A percentile compares a stretch with the other conserved stretches of the same genome.
phyloP scores from a whole-genome alignment of 352 stramenopile species.

The Phytophthora lateralis region DNA sequence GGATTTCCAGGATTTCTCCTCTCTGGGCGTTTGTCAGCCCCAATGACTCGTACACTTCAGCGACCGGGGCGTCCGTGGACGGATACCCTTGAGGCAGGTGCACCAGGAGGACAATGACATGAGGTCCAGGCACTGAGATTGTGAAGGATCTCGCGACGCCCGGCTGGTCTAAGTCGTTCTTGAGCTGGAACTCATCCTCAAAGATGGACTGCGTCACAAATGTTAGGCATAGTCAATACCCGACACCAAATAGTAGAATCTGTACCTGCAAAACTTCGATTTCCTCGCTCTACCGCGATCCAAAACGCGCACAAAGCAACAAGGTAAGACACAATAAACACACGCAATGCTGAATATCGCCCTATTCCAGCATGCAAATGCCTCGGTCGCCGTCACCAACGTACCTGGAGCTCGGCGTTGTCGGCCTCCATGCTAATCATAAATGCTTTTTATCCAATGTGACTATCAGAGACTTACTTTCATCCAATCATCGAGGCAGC shows the following conservation, averaged over 20 bases:
- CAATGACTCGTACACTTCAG: constrained; percentile 84
- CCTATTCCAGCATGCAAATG: background rate
- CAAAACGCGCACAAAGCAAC: constrained; percentile 8
- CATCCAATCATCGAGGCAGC: constrained; percentile 20
- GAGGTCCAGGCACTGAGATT: constrained; percentile 58
- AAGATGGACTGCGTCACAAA: constrained; percentile 68
- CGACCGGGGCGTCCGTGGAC: constrained; percentile 67
- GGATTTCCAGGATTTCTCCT: constrained; percentile 62
- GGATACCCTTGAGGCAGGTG: constrained; percentile 79
- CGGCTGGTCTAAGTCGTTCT: constrained; percentile 48
- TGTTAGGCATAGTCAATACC: background rate
- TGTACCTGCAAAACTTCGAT: constrained; percentile 77
- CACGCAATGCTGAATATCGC: background rate
- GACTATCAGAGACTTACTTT: constrained; percentile 4
- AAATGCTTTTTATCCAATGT: constrained; percentile 42
- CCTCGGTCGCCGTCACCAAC: background rate
- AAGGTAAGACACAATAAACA: background rate
- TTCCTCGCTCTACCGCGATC: constrained; percentile 57
- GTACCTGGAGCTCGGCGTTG: constrained; percentile 65
- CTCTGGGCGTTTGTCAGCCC: constrained; percentile 74
- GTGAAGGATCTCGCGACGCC: constrained; percentile 59
- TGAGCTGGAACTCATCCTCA: constrained; percentile 65
- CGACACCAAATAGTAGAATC: background rate
- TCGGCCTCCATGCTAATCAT: constrained; percentile 31
- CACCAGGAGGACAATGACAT: constrained; percentile 72